Percentiles rank a stretch among this genome's conserved stretches.
phyloP scores from a whole-genome alignment of 108 stramenopile genomes.

The Skeletonema tropicum region DNA sequence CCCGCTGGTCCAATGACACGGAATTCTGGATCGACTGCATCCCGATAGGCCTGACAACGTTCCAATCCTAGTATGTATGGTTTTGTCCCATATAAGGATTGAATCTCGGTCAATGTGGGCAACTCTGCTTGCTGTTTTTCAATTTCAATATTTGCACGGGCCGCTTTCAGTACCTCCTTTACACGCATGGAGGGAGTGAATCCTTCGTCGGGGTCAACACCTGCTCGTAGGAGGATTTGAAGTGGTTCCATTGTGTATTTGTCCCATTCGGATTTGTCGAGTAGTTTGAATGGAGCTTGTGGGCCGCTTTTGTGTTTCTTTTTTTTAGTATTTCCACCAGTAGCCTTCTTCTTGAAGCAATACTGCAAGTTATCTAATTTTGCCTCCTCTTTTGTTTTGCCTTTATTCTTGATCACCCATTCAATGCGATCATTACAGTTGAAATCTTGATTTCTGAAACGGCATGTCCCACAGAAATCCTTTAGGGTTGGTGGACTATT shows the following conservation, averaged over 20 bases:
- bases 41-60: conserved; percentile 63
- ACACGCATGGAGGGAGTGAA: conserved; percentile 24
- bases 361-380: not conserved
- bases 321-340: no score
- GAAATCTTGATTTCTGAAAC: not conserved
- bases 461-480: conserved; percentile 10
- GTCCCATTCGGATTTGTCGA: not conserved
- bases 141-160: not conserved
- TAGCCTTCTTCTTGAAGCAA: not conserved
- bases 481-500: not conserved
- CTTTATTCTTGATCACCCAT: not conserved
- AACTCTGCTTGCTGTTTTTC: conserved; percentile 24
- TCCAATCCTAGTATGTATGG: conserved; percentile 75
- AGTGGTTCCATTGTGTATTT: conserved; percentile 38
- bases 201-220: conserved; percentile 24
- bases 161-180: not conserved
- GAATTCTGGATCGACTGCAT: conserved; percentile 42
- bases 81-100: conserved; percentile 59
- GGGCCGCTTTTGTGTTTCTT: no score
- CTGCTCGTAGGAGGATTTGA: conserved; percentile 41
- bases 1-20: conserved; percentile 65
- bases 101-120: conserved; percentile 52
- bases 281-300: not conserved
- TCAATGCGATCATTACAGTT: conserved; percentile 7
- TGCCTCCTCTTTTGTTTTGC: not conserved